Base-by-base conservation (phyloP, 352 stramenopile species). In the Phytophthora colocasiae region DNA sequence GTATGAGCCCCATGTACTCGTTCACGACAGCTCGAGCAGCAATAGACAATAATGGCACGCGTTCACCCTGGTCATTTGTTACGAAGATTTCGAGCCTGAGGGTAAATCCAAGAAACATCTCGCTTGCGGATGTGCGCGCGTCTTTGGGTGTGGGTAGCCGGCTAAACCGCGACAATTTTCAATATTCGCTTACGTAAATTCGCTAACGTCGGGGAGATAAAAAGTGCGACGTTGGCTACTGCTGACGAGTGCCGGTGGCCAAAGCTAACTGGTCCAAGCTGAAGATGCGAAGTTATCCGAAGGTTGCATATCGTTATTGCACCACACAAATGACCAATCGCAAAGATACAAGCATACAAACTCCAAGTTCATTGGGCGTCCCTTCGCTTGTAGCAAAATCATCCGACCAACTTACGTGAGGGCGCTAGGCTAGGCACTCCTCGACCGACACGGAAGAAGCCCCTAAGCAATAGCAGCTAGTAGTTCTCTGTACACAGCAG, bases 191-290 rank as follows among this genome's bases (percentile, higher is more conserved):
- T 43, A 43, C 15, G 38, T 43, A 15, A 43, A 43, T 19, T 43
- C 38, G 38, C 7, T 43, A 19, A 43, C 38, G 38, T 43, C 38
- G 38, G 38, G n/a, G n/a, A n/a, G n/a, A n/a, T n/a, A 43, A 10
- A 41, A 41, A 8, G 36, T 41, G n/a, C 14, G 85, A 92, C 63
- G 74, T 89, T 32, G 77, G 66, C 48, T 90, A 71, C n/a, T 32
- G 60, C 63, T 14, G 66, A 70, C 15, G 53, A 73, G 76, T 54
- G 67, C 54, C 46, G 6, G 56, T 19, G 19, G 19, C 0, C 19
- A 31, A 31, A 3, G 14, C 19, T 51, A 22, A n/a, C 4, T 52
- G 1, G 14, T n/a, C n/a, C 45, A 54, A 54, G 17, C 43, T 27
- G 29, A 38, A 40, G n/a, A n/a, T 19, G 15, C 3, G 11, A 19